Evolutionary conservation across 305 asterid genomes (phyloP).

Genomic region (Solanum hybrid): DNA sequence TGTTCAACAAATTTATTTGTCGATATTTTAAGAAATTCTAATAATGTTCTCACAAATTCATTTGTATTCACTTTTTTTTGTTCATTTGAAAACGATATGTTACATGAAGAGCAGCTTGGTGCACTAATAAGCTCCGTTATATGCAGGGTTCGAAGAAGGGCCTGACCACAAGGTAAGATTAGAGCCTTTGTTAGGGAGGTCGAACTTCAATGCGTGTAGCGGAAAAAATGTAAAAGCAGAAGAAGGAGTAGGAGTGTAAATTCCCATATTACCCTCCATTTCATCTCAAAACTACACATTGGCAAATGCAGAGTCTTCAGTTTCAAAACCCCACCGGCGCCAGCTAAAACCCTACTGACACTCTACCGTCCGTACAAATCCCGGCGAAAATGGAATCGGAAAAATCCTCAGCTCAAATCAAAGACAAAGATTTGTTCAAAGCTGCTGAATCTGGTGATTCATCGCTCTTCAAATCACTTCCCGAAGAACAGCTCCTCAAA

Average conservation of each 20-base stretch:
- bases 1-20: too few relatives aligned
- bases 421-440: conserved; percentile 43
- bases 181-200: not conserved
- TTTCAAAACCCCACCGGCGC: not conserved
- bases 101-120: not conserved
- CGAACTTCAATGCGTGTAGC: not conserved
- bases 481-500: conserved; percentile 34
- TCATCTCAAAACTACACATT: not conserved
- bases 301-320: not conserved
- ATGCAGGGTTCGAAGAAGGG: not conserved
- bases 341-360: not conserved
- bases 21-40: not conserved
- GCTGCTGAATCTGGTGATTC: conserved; percentile 66
- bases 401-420: conserved; percentile 6
- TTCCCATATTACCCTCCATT: not conserved
- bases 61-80: not conserved
- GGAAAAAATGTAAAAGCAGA: too few relatives aligned
- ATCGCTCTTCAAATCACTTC: conserved; percentile 44
- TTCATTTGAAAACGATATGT: not conserved
- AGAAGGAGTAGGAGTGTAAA: not conserved
- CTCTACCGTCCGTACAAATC: not conserved
- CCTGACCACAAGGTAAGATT: not conserved
- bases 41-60: not conserved
- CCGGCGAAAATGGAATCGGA: conserved; percentile 26
- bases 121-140: not conserved